Conservation (phyloP, 148 eudicot genomes). For the Fallopia convolvulus region DNA sequence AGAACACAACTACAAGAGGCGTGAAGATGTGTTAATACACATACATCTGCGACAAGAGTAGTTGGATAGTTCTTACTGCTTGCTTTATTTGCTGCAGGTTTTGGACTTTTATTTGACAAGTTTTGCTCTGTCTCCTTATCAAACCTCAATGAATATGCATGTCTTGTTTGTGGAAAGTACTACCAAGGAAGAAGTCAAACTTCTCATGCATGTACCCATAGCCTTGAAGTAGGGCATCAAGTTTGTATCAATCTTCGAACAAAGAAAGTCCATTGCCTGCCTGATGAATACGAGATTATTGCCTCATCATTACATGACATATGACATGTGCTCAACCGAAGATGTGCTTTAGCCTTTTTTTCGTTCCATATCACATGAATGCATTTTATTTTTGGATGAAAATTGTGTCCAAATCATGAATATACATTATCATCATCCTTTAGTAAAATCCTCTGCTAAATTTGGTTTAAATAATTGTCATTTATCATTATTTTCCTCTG, state of each 20-base stretch:
- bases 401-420: neutral
- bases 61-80: constrained; percentile 28
- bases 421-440: neutral
- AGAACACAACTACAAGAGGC: too few species aligned
- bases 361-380: neutral
- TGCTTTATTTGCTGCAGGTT: constrained; percentile 38
- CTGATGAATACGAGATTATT: constrained; percentile 90
- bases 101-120: constrained; percentile 94
- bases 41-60: too few species aligned
- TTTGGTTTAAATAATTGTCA: too few species aligned
- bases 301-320: constrained; percentile 75
- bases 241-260: constrained; percentile 78
- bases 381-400: neutral
- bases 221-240: constrained; percentile 94
- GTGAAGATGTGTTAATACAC: too few species aligned
- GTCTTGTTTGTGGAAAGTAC: constrained; percentile 93
- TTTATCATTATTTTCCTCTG: neutral
- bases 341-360: constrained; percentile 27
- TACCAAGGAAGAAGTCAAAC: constrained; percentile 85
- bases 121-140: constrained; percentile 86
- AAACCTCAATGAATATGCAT: constrained; percentile 89
- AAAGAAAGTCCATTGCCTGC: constrained; percentile 89
- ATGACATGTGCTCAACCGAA: constrained; percentile 85
- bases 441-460: too few species aligned
- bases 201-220: constrained; percentile 89